Conservation (phyloP, 441 rosid genomes). For the Daphne laureola region DNA sequence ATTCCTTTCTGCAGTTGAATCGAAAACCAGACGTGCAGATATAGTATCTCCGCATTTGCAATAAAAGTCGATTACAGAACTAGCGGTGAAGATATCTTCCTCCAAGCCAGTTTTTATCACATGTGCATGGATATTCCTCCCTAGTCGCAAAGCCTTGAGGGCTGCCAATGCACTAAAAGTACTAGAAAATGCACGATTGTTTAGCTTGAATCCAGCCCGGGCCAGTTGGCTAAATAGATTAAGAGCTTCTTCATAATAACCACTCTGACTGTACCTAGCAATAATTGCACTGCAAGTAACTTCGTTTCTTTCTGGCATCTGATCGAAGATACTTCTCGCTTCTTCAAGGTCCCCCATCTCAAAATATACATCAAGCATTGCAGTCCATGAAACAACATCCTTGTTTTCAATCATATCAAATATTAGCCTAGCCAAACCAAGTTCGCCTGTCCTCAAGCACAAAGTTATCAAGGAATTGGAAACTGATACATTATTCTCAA, state of each 20-base stretch:
- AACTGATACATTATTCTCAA: slow-evolving; percentile 32
- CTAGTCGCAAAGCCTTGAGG: slow-evolving; percentile 26
- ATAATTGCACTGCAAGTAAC: slow-evolving; percentile 39
- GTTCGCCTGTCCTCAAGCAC: slow-evolving; percentile 38
- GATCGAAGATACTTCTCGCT: slow-evolving; percentile 41
- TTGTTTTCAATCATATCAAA: slow-evolving; percentile 38
- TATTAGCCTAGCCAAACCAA: slow-evolving; percentile 26
- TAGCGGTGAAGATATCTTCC: slow-evolving; percentile 28
- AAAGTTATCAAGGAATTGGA: slow-evolving; percentile 48
- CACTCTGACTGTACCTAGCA: slow-evolving; percentile 45
- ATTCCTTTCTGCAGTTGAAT: slow-evolving; percentile 23
- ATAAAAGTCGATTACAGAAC: slow-evolving; percentile 42
- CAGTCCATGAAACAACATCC: slow-evolving; percentile 61
- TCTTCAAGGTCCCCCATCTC: slow-evolving; percentile 32
- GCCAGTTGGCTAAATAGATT: slow-evolving; percentile 36
- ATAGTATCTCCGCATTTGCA: slow-evolving; percentile 37
- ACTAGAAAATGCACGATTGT: slow-evolving; percentile 31
- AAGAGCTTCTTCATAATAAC: slow-evolving; percentile 38
- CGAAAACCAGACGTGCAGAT: slow-evolving; percentile 32
- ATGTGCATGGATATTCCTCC: slow-evolving; percentile 36
- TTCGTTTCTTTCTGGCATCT: slow-evolving; percentile 47
- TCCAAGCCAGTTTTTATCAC: slow-evolving; percentile 28
- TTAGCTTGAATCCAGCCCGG: slow-evolving; percentile 28
- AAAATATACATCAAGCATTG: slow-evolving; percentile 36
- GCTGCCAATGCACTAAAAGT: slow-evolving; percentile 33